A percentile compares a stretch with the other conserved stretches of the same genome.
phyloP scores from a whole-genome alignment of 1,284 basidiomycete genomes.

The Trametes sp. region DNA sequence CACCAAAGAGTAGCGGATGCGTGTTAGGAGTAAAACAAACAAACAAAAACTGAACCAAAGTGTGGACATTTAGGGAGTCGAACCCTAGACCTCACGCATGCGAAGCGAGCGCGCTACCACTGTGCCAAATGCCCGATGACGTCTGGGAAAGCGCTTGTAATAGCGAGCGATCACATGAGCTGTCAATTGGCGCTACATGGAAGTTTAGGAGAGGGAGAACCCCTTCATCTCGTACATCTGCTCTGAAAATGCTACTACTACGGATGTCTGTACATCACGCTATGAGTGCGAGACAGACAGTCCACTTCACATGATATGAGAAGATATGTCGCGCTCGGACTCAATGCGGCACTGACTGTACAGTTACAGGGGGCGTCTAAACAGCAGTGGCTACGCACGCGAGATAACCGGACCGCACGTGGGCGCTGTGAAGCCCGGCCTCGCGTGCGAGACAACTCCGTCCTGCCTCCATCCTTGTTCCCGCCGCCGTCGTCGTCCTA shows the following conservation, averaged over 20 bases:
- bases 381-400: slow-evolving; percentile 28
- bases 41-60: no score
- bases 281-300: no score
- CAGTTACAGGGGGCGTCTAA: slow-evolving; percentile 28
- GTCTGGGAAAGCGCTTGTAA: not conserved
- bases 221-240: no score
- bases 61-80: slow-evolving; percentile 29
- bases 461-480: slow-evolving; percentile 33
- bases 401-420: slow-evolving; percentile 28
- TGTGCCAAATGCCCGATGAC: slow-evolving; percentile 30
- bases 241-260: no score
- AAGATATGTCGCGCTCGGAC: no score
- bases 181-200: no score
- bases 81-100: slow-evolving; percentile 33
- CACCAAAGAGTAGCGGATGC: no score
- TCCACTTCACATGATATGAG: no score
- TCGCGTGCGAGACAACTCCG: slow-evolving; percentile 33
- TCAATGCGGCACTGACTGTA: slow-evolving; percentile 31
- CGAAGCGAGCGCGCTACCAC: slow-evolving; percentile 33
- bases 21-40: no score
- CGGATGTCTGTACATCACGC: no score
- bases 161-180: no score
- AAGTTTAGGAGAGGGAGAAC: no score
- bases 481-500: slow-evolving; percentile 27
- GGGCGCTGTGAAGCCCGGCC: slow-evolving; percentile 30